Evolutionary conservation across 225 moss, liverwort and hornwort species (phyloP), one percentile per base, ranked within the genome.

Genomic region (Ulota crispa): DNA sequence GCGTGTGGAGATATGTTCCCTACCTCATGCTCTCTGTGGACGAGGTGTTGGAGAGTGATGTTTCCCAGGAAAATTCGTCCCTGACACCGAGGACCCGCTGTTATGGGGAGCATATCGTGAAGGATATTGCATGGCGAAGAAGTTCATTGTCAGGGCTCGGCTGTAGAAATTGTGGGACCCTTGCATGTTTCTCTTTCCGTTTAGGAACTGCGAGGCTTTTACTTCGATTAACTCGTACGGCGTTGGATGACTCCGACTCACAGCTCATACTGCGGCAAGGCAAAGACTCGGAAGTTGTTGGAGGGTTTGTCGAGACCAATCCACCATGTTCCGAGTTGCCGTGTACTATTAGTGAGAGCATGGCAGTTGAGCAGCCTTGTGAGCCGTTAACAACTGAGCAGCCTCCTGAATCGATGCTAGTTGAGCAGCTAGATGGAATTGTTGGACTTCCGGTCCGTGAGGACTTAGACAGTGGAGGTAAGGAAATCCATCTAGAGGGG

Each of bases 1-100:
- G 82, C 65, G 72, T 79, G 59, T 83, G 91, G 87, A 87, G 77
- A 79, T 76, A 76, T 30, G 81, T 87, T 74, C 87, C 89, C 45
- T 83, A 83, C 66, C 83, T 91, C 30, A 89, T 81, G 73, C 83
- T 91, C 8, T 81, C 69, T 54, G 67, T 86, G 36, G 81, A 75
- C 67, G 62, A 78, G 62, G 66, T 64, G 73, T 64, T 75, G 75
- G 78, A 87, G 78, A 72, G 78, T 57, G 76, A 45, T 53, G 27
- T 61, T 3, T 81, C 21, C 60, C 47, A 70, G 64, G 75, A 69
- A 31, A 79, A 68, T 36, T 21, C 39, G 53, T 81, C 50, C 57
- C 70, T 45, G 76, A 65, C 68, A 50, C 76, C 74, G 30, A 47
- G 61, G 75, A 85, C 47, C 41, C 64, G 75, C 43, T 75, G 74